Conservation (phyloP, 257 asterid genomes). For the Fraxinus pennsylvanica region DNA sequence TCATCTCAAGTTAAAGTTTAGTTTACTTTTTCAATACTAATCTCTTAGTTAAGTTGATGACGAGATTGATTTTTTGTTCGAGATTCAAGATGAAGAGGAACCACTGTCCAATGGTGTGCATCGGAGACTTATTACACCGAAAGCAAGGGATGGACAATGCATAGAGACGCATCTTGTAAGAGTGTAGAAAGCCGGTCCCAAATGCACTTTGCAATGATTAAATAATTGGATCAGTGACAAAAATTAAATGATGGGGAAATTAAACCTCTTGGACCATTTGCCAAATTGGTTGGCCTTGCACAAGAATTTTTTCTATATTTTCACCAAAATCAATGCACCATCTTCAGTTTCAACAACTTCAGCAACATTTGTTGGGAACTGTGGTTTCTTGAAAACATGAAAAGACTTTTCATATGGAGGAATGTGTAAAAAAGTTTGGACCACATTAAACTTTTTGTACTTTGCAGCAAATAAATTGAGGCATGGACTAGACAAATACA, state of each 20-base stretch:
- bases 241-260: conserved; percentile 24
- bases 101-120: too few species aligned
- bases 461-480: neutral
- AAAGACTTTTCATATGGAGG: neutral
- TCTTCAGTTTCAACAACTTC: neutral
- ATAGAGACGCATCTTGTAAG: too few species aligned
- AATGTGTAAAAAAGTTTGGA: neutral
- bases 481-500: neutral
- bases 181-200: too few species aligned
- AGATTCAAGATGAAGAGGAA: too few species aligned
- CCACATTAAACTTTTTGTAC: neutral
- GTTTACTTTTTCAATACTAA: too few species aligned
- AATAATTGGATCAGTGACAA: conserved; percentile 30
- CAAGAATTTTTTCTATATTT: neutral
- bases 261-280: conserved; percentile 16
- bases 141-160: too few species aligned
- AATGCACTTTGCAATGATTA: conserved; percentile 3
- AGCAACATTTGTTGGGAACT: neutral
- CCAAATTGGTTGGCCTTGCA: conserved; percentile 13
- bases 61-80: too few species aligned
- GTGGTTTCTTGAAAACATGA: neutral
- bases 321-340: neutral
- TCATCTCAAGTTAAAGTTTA: too few species aligned
- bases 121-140: too few species aligned
- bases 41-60: too few species aligned